Evolutionary conservation across 768 basidiomycete species (phyloP).

Genomic region (Coprinellus aureogranulatus): DNA sequence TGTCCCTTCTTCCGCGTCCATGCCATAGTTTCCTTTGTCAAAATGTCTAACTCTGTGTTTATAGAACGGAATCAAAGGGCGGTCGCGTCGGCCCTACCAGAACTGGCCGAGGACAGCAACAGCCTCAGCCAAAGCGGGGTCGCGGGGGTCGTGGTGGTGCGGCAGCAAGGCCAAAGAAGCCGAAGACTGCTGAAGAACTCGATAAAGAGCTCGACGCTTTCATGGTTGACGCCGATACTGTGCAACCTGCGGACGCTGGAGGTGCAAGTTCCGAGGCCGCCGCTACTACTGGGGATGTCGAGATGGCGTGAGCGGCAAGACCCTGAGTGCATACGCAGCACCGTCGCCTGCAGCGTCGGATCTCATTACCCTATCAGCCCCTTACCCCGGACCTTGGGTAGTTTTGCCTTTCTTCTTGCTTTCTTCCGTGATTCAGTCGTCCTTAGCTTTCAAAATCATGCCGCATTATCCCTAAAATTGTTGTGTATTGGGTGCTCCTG

Average conservation of each 20-base stretch:
- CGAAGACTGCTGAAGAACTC: slow-evolving; percentile 77
- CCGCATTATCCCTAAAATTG: too few relatives aligned
- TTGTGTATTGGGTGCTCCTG: too few relatives aligned
- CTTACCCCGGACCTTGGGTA: too few relatives aligned
- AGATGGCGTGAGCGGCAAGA: slow-evolving; percentile 54
- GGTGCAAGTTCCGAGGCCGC: not conserved
- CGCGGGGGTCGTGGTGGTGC: not conserved
- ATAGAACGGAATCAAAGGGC: slow-evolving; percentile 14
- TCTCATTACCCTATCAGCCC: too few relatives aligned
- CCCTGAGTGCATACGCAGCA: too few relatives aligned
- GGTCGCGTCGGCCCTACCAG: slow-evolving; percentile 48
- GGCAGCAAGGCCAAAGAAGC: slow-evolving; percentile 35
- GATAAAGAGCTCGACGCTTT: slow-evolving; percentile 88
- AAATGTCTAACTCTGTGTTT: not conserved
- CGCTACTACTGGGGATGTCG: slow-evolving; percentile 41
- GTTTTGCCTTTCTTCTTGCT: too few relatives aligned
- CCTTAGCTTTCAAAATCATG: too few relatives aligned
- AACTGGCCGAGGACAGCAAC: slow-evolving; percentile 33
- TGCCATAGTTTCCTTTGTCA: too few relatives aligned
- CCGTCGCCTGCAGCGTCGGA: too few relatives aligned
- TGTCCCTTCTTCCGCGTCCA: not conserved
- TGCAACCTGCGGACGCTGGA: slow-evolving; percentile 9
- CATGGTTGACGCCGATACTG: slow-evolving; percentile 59
- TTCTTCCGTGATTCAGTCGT: too few relatives aligned
- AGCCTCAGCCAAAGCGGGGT: slow-evolving; percentile 15